Evolutionary conservation across 345 rosid species (phyloP).

Genomic region (Laguncularia racemosa): DNA sequence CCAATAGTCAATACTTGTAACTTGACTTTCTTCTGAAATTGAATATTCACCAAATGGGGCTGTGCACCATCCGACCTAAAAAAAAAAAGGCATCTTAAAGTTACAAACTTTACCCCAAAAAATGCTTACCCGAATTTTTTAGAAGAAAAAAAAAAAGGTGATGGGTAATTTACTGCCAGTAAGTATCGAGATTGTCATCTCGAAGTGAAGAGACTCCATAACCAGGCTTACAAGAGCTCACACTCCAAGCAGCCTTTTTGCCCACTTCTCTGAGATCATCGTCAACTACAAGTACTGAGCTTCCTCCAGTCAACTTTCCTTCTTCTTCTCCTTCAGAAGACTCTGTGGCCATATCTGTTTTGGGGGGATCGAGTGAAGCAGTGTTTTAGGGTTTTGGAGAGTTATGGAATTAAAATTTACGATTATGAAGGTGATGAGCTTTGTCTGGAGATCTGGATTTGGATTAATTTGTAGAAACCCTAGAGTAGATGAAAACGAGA

Average conservation of each 20-base stretch:
- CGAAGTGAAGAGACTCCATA: slow-evolving; percentile 82
- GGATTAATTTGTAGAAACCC: no score
- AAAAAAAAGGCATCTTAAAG: slow-evolving; percentile 4
- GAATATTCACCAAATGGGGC: slow-evolving; percentile 91
- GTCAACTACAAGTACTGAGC: slow-evolving; percentile 45
- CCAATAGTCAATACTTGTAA: slow-evolving; percentile 44
- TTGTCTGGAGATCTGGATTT: no score
- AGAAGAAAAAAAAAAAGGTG: slow-evolving; percentile 1
- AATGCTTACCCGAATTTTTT: not conserved
- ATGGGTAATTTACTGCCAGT: slow-evolving; percentile 68
- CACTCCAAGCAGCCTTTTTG: slow-evolving; percentile 92
- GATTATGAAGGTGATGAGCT: no score
- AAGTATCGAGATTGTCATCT: slow-evolving; percentile 79
- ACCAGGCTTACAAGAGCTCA: slow-evolving; percentile 94
- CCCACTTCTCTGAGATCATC: slow-evolving; percentile 88
- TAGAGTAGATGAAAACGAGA: no score
- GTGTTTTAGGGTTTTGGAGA: no score
- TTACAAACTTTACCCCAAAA: not conserved
- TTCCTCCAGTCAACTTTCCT: slow-evolving; percentile 70
- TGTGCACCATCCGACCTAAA: slow-evolving; percentile 92
- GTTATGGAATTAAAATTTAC: no score
- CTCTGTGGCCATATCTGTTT: slow-evolving; percentile 62
- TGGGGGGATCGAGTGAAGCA: not conserved
- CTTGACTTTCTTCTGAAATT: slow-evolving; percentile 92
- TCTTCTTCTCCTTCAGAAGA: slow-evolving; percentile 90